Evolutionary conservation across 805 yeast genomes (phyloP), one percentile per base, ranked within the genome.

Genomic region (Metschnikowia chrysomelidarum): DNA sequence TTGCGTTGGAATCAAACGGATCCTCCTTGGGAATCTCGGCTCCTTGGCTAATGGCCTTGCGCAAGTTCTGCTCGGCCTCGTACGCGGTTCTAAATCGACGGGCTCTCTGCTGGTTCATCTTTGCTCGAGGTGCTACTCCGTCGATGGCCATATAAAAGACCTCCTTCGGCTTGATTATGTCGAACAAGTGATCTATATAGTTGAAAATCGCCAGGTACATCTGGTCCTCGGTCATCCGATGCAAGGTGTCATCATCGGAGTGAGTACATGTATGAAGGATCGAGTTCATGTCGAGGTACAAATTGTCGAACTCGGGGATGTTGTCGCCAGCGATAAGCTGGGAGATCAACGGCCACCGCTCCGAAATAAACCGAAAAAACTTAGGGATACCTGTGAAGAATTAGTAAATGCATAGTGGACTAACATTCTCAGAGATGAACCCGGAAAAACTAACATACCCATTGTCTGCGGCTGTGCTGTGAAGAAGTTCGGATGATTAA

Each of bases 61-160:
- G 71, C 54, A 84, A 56, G 33, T 80, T 80, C 47, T 78, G 78
- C 56, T 91, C 95, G 2, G 96, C 96, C 54, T 91, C 98, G 51
- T 80, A 73, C 1, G 96, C 98, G 19, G 96, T 80, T 61, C 96
- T 73, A 61, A 91, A 91, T 65, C 98, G 79, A 71, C 98, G 80
- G 0, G 96, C 80, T 64, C 98, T 78, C 62, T 91, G 98, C 62
- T 91, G 98, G 58, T 91, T 91, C 96, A 91, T 89, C 57, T 91
- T 91, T 8, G 98, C 98, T 58, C 98, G 72, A 26, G 98, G 98
- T 0, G 98, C 98, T 33, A 91, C 98, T 57, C 98, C 98, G 65
- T 91, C 98, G 51, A 91, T 86, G 3, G 98, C 98, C 96, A 91
- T 88, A 57, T 83, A 89, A 50, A 91, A 86, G 10, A 82, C 77